Evolutionary conservation across 2,329 filamentous ascomycete species (phyloP), one percentile per base, ranked within the genome.

Genomic region (Clonostachys sp.): DNA sequence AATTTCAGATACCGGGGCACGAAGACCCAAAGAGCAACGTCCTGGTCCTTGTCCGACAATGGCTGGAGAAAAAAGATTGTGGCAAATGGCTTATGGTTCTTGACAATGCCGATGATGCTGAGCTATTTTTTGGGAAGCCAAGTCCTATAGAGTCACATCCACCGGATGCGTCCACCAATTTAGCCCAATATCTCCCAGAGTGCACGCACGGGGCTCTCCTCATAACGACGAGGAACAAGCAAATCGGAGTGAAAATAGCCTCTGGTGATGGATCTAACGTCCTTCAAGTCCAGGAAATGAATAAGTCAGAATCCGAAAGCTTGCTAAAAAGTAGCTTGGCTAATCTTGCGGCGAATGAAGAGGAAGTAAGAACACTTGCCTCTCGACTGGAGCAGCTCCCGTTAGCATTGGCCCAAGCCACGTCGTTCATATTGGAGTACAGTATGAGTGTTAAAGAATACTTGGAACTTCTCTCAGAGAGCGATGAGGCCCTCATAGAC

Each of bases 151-250:
- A 30, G 10, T 30, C 24, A 30, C 3, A 10, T 10, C 24, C 24
- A 10, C 24, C 10, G 24, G 9, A 30, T 30, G 6, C 24, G 9
- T 30, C 24, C 2, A 30, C 24, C 24, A 30, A 4, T 10, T 30
- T 30, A 10, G 24, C 9, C 24, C 24, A 30, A 3, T 57, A 36
- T 50, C 54, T 68, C n/a, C 64, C 65, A 0, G 52, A 64, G 3
- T 64, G 57, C 10, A 2, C 49, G 0, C 56, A 67, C 0, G 65
- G 65, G 3, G 52, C 54, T 1, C 38, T 65, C 12, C 55, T 71
- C 0, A 40, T 65, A 6, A 70, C 65, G 0, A 68, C 64, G 0
- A 57, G 64, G 30, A 64, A 67, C 18, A 63, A 62, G 45, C 52
- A 66, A 13, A 55, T 53, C 0, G 64, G 59, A 1, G 46, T 48